These are phyloP conservation scores for Odontarrhena argentea DNA, from an alignment of 345 rosid species.

Conservation along the genomic window DNA sequence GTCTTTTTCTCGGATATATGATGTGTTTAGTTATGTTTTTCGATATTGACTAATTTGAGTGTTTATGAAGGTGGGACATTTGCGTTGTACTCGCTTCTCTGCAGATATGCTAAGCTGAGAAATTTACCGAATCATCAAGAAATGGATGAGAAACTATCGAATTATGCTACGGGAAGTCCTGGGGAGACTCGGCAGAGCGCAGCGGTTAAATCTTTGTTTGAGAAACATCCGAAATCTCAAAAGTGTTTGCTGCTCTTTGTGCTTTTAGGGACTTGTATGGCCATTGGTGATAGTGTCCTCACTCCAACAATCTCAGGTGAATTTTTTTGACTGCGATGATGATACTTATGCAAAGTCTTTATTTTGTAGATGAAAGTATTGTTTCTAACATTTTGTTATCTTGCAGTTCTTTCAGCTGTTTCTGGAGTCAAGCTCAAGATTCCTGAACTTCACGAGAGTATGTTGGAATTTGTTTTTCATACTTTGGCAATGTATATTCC, in stretches of 20 bases:
- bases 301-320: constrained; percentile 91
- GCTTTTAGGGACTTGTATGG: constrained; percentile 79
- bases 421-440: constrained; percentile 69
- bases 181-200: constrained; percentile 56
- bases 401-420: constrained; percentile 83
- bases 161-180: constrained; percentile 54
- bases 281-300: constrained; percentile 73
- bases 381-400: constrained; percentile 12
- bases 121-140: constrained; percentile 85
- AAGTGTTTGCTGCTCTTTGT: constrained; percentile 61
- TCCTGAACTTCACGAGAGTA: constrained; percentile 68
- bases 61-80: constrained; percentile 73
- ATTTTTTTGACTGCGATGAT: not conserved
- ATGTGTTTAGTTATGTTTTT: not conserved
- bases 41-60: not conserved
- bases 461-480: constrained; percentile 35
- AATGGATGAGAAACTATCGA: constrained; percentile 69
- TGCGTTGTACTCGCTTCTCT: constrained; percentile 87
- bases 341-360: not conserved
- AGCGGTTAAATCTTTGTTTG: constrained; percentile 55
- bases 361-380: not conserved
- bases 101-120: constrained; percentile 70
- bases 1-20: not conserved
- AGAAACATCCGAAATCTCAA: constrained; percentile 56
- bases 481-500: not conserved